Evolutionary conservation across 805 yeast species (phyloP).

Genomic region (Cyberlindnera americana): DNA sequence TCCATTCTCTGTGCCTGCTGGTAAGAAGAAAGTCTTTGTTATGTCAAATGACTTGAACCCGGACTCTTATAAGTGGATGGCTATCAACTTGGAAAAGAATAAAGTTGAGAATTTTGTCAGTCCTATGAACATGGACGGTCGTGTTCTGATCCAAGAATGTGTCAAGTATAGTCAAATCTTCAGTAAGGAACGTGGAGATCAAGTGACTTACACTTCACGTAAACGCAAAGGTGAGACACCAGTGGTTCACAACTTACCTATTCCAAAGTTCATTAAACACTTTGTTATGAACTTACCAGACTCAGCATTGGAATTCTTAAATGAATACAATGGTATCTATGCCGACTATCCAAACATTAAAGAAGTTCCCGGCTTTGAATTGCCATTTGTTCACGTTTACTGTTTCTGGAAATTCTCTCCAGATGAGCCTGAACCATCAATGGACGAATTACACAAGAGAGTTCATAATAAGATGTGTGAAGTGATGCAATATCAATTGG

Average conservation of each 20-base stretch:
- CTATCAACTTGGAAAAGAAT: slow-evolving; percentile 60
- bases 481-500: slow-evolving; percentile 40
- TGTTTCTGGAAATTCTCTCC: slow-evolving; percentile 90
- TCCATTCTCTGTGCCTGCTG: slow-evolving; percentile 96
- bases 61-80: slow-evolving; percentile 68
- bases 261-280: slow-evolving; percentile 60
- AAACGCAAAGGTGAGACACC: slow-evolving; percentile 29
- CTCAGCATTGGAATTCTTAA: slow-evolving; percentile 78
- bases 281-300: slow-evolving; percentile 97
- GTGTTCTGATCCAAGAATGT: slow-evolving; percentile 67
- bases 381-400: slow-evolving; percentile 82
- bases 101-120: slow-evolving; percentile 56
- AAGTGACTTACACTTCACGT: slow-evolving; percentile 36
- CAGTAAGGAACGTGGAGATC: slow-evolving; percentile 34
- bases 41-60: slow-evolving; percentile 95
- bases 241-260: slow-evolving; percentile 25
- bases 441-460: slow-evolving; percentile 64
- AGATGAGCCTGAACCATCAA: slow-evolving; percentile 63
- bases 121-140: slow-evolving; percentile 75
- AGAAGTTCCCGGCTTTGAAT: slow-evolving; percentile 42
- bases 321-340: slow-evolving; percentile 74
- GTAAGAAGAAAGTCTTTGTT: slow-evolving; percentile 72
- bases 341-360: slow-evolving; percentile 36
- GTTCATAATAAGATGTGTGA: slow-evolving; percentile 52
- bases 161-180: slow-evolving; percentile 49